phyloP scores from a whole-genome alignment of 176 grass and related monocot species.

The Cenchrus americanus region DNA sequence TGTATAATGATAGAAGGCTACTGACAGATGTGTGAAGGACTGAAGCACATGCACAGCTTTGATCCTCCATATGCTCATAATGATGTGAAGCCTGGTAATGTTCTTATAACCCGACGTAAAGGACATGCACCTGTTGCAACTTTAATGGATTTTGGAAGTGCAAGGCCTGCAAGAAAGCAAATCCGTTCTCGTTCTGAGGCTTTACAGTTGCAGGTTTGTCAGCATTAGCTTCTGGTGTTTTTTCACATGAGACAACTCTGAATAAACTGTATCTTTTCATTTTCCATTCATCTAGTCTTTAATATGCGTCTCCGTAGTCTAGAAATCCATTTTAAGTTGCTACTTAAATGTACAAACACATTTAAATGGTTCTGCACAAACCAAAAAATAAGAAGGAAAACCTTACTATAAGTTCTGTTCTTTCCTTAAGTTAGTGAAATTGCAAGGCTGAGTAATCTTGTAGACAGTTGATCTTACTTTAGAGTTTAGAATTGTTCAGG shows the following conservation, averaged over 20 bases:
- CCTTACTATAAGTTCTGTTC: background rate
- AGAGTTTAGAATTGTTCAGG: background rate
- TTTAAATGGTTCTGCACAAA: background rate
- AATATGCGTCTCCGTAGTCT: background rate
- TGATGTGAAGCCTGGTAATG: slow-evolving; percentile 93
- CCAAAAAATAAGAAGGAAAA: background rate
- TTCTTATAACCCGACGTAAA: slow-evolving; percentile 79
- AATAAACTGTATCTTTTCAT: background rate
- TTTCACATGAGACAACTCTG: slow-evolving; percentile 7
- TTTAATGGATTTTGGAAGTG: slow-evolving; percentile 99
- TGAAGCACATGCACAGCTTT: slow-evolving; percentile 94
- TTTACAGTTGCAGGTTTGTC: slow-evolving; percentile 74
- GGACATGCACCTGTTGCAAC: slow-evolving; percentile 72
- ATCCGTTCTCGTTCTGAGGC: slow-evolving; percentile 88
- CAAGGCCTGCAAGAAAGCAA: slow-evolving; percentile 77
- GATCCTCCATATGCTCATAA: slow-evolving; percentile 97
- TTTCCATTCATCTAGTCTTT: slow-evolving; percentile 9
- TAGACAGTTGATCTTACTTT: slow-evolving; percentile 20
- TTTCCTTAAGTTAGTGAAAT: slow-evolving; percentile 9
- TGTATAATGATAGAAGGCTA: slow-evolving; percentile 36
- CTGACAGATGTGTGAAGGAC: slow-evolving; percentile 78
- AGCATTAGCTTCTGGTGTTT: slow-evolving; percentile 14
- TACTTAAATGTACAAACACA: background rate
- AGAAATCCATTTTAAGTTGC: background rate
- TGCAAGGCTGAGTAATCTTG: background rate